Base-by-base conservation (phyloP, 257 asterid genomes). In the Handroanthus guayacan region DNA sequence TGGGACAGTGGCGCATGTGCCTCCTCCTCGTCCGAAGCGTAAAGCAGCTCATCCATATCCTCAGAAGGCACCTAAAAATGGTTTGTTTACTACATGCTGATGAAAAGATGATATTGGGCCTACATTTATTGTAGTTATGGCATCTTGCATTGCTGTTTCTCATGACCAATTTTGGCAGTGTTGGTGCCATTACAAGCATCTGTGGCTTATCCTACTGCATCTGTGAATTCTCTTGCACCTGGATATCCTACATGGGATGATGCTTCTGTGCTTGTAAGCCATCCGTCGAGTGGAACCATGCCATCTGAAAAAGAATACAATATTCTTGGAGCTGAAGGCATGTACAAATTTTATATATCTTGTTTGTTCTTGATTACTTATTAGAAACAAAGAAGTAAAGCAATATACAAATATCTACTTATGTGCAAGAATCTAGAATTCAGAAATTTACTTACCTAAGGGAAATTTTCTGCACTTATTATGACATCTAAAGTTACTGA, bases 1-100 rank as follows among this genome's bases (percentile, higher is more conserved):
- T 79, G 98, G 99, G 77, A 80, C 98, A 61, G 79, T 68, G 36
- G 98, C 99, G 44, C 98, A 95, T 67, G 96, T 95, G 50, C 99
- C 99, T 55, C 99, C 99, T 45, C 99, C 99, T 78, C 99, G 98
- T 69, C 99, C 99, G 10, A 94, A 94, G 89, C 96, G 99, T 68
- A 95, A 95, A 92, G 95, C 99, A 36, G 74, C 96, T 83, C 99
- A 95, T 86, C 97, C 99, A 43, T 95, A 95, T 82, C 98, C 99
- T 3, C 99, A 94, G 76, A 94, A 94, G 88, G 97, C 97, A 57
- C 86, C 90, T 13, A 90, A 91, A 89, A 89, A 88, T 79, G 97
- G 99, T 94, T 38, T 64, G 92, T 74, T 50, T 54, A 41, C 44
- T 55, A 12, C 70, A 17, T 47, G 78, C 75, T 71, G 41, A 64